These are phyloP conservation scores for Herpetomonas muscarum DNA, from an alignment of 208 protist genomes.

Conservation along the genomic window DNA sequence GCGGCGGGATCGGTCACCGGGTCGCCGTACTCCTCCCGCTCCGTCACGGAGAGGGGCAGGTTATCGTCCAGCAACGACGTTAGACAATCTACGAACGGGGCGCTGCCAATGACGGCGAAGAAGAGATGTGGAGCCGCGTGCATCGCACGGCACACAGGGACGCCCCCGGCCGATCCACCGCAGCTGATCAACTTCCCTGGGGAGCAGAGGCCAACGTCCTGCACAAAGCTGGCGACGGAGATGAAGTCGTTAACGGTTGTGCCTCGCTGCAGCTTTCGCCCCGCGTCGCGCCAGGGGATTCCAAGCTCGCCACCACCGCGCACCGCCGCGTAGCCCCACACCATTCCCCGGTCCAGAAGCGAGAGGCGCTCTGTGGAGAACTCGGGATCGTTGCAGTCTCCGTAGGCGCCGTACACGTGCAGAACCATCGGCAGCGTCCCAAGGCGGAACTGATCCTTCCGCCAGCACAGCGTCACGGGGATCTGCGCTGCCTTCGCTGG, in stretches of 20 bases:
- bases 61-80: slow-evolving; percentile 68
- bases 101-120: slow-evolving; percentile 40
- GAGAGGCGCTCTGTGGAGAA: slow-evolving; percentile 53
- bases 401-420: slow-evolving; percentile 78
- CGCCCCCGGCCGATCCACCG: slow-evolving; percentile 81
- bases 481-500: slow-evolving; percentile 18
- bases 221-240: slow-evolving; percentile 50
- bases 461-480: slow-evolving; percentile 50
- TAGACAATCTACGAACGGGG: slow-evolving; percentile 90
- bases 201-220: slow-evolving; percentile 37
- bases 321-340: slow-evolving; percentile 67
- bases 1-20: slow-evolving; percentile 47
- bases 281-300: slow-evolving; percentile 56
- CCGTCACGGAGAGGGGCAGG: slow-evolving; percentile 70
- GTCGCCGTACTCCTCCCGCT: slow-evolving; percentile 91
- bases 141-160: slow-evolving; percentile 70
- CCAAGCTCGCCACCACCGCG: slow-evolving; percentile 90
- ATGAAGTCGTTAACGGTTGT: slow-evolving; percentile 86
- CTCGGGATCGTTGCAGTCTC: slow-evolving; percentile 47
- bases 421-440: slow-evolving; percentile 40
- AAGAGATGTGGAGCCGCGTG: slow-evolving; percentile 58
- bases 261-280: slow-evolving; percentile 41
- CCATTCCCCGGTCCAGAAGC: slow-evolving; percentile 75
- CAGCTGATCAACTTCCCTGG: slow-evolving; percentile 30
- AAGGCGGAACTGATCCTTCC: not conserved